Evolutionary conservation across 2,329 filamentous ascomycete genomes (phyloP).

Genomic region (Xylogone sp.): DNA sequence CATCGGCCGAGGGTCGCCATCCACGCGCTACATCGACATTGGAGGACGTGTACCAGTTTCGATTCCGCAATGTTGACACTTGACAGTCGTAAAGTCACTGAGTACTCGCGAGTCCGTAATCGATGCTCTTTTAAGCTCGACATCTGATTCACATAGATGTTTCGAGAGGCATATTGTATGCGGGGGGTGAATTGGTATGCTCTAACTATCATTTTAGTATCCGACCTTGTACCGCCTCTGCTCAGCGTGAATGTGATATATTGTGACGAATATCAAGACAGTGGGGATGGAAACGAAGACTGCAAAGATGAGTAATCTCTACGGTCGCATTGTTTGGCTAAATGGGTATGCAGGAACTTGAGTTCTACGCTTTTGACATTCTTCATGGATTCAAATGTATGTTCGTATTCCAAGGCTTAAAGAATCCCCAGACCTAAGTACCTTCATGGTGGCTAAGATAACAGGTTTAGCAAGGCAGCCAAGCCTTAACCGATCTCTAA

Average conservation of each 20-base stretch:
- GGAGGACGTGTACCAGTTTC: constrained; percentile 9
- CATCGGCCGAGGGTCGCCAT: constrained; percentile 32
- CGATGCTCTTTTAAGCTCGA: constrained; percentile 13
- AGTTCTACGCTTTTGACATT: no score
- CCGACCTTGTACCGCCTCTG: constrained; percentile 11
- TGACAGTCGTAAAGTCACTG: constrained; percentile 14
- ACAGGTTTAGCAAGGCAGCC: no score
- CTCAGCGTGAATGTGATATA: constrained; percentile 7
- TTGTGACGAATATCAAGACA: constrained; percentile 13
- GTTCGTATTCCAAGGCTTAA: no score
- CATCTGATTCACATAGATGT: constrained; percentile 18
- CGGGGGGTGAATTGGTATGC: constrained; percentile 23
- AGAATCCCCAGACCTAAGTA: no score
- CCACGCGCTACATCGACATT: constrained; percentile 21
- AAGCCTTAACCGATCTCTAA: no score
- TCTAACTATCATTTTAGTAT: constrained; percentile 20
- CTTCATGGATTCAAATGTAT: no score
- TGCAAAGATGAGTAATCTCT: constrained; percentile 13
- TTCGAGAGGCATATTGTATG: constrained; percentile 23
- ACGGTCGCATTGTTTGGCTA: constrained; percentile 14
- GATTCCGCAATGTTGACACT: constrained; percentile 17
- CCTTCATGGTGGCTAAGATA: no score
- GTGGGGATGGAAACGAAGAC: constrained; percentile 16
- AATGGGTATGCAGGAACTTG: constrained; percentile 6
- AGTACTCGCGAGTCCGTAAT: constrained; percentile 24